These are phyloP conservation scores for Neurospora sp. DNA, from an alignment of 2,329 filamentous ascomycete genomes.

Conservation along the genomic window DNA sequence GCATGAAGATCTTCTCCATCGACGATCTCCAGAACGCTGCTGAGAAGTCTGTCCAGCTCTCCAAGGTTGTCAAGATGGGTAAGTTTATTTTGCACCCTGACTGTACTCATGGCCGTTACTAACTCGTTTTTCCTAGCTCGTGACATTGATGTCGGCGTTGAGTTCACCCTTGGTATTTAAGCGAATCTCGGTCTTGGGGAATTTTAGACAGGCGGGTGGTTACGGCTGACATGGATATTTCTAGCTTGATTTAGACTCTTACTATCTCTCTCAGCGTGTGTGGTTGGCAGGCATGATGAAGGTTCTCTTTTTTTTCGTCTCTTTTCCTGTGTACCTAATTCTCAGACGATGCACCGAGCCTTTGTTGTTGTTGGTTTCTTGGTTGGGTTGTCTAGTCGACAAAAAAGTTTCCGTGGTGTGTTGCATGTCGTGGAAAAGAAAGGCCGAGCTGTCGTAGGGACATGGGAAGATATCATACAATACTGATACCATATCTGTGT, in stretches of 20 bases:
- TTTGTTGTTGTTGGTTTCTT: background rate
- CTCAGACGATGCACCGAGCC: background rate
- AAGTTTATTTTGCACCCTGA: conserved; percentile 28
- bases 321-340: background rate
- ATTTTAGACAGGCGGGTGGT: background rate
- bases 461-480: background rate
- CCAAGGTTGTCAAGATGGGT: conserved; percentile 98
- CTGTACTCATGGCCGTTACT: no score
- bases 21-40: conserved; percentile 95
- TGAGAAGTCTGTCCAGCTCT: conserved; percentile 97
- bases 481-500: background rate
- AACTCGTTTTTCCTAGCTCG: conserved; percentile 46
- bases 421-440: background rate
- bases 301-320: background rate
- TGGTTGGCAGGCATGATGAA: background rate
- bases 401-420: background rate
- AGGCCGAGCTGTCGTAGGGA: background rate
- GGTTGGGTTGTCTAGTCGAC: background rate
- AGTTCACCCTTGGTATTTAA: conserved; percentile 91
- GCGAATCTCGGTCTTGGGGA: background rate
- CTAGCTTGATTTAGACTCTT: background rate
- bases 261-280: background rate
- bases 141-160: conserved; percentile 93
- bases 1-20: conserved; percentile 99
- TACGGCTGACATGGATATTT: background rate